Conservation (phyloP, 1,284 basidiomycete species). For the Trichosporon inkin region DNA sequence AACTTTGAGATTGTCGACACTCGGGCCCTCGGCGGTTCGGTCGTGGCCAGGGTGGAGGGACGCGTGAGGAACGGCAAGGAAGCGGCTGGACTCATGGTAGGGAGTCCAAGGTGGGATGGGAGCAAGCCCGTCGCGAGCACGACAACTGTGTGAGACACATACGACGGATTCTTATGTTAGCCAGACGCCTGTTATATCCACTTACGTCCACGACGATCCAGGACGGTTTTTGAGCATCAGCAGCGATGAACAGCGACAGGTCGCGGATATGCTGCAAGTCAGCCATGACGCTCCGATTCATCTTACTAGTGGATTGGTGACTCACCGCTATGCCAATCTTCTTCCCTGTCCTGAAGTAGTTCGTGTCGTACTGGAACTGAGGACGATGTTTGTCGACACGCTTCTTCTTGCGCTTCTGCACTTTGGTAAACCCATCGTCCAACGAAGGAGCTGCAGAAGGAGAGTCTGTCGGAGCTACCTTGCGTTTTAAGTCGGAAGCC, state of each 20-base stretch:
- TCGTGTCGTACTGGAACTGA: constrained; percentile 70
- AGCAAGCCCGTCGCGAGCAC: constrained; percentile 78
- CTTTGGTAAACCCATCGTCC: constrained; percentile 62
- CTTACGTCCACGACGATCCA: constrained; percentile 78
- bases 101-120: constrained; percentile 61
- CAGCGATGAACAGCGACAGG: constrained; percentile 71
- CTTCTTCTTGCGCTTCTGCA: constrained; percentile 68
- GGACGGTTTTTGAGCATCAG: constrained; percentile 70
- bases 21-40: constrained; percentile 34
- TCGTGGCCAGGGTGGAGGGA: constrained; percentile 44
- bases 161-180: constrained; percentile 59
- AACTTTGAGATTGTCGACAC: constrained; percentile 73
- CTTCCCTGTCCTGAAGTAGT: constrained; percentile 66
- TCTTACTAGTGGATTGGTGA: constrained; percentile 14
- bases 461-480: neutral
- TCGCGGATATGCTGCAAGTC: constrained; percentile 71
- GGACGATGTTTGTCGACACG: constrained; percentile 66
- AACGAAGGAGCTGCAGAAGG: neutral
- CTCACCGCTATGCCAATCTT: constrained; percentile 71
- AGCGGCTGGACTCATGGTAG: constrained; percentile 58
- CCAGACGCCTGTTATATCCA: neutral
- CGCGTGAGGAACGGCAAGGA: constrained; percentile 58
- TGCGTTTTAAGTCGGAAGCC: constrained; percentile 11
- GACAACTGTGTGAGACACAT: constrained; percentile 69
- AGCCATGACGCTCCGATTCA: constrained; percentile 11